Evolutionary conservation across 495 filamentous ascomycete species (phyloP), one percentile per base, ranked within the genome.

Genomic region (Annulohypoxylon moriforme): DNA sequence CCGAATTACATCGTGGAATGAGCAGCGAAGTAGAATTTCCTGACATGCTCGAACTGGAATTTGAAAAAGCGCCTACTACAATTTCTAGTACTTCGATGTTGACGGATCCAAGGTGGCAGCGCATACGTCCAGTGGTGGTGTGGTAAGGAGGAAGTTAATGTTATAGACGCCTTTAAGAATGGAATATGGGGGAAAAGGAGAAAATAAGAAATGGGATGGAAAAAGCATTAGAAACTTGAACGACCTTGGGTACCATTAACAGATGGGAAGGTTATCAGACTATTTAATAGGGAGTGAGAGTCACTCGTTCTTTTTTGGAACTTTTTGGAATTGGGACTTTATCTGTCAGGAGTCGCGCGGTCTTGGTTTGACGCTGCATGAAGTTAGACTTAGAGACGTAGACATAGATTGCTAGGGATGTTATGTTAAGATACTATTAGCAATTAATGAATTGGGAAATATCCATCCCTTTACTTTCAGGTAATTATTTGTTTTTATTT

Each of bases 91-190:
- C 64, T 22, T 67, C 67, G 1, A 65, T 65, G 36, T 25, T 64
- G 9, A 8, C 53, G 1, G 69, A 67, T 38, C 67, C 64, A 4
- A 50, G 75, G 34, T 74, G 75, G 75, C 75, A 74, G 49, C 69
- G 65, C 18, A 68, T 74, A 9, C 73, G 67, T 5, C 75, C 75
- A 8, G 67, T 76, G 11, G 47, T 65, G 49, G 49, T 77, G 13
- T 77, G 75, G 75, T 77, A 49, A 75, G 57, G 6, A 4, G 5
- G 31, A 31, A 42, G 24, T 11, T 25, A 47, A 29, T 8, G 47
- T 0, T 50, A 49, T 52, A 9, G 47, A 33, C 9, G 11, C 34
- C 16, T 57, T n/a, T 13, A 27, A 34, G 6, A 3, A 34, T 27
- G 40, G 1, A 38, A 38, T 18, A 66, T 6, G n/a, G 34, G 10